A percentile compares a stretch with the other conserved stretches of the same genome.
phyloP scores from a whole-genome alignment of 2,329 filamentous ascomycete species.

The Thelonectria olida region DNA sequence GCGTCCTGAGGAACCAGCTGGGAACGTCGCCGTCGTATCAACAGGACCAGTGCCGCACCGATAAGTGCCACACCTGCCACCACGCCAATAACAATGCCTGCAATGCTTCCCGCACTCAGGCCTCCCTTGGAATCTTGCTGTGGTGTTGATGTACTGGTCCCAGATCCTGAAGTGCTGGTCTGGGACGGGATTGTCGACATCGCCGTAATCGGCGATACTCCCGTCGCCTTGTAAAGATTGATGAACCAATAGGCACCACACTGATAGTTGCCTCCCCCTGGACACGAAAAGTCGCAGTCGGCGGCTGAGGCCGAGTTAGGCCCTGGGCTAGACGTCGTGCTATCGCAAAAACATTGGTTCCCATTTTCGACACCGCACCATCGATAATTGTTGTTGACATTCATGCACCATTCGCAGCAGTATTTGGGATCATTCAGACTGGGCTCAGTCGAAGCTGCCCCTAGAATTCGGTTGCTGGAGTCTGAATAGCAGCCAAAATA shows the following conservation, averaged over 20 bases:
- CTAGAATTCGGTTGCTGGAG: neutral
- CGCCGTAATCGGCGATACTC: neutral
- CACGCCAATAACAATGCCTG: neutral
- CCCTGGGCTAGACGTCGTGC: neutral
- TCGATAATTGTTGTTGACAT: neutral
- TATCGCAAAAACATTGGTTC: neutral
- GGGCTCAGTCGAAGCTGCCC: neutral
- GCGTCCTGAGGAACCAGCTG: neutral
- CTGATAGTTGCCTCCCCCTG: neutral
- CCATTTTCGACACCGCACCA: constrained; percentile 3
- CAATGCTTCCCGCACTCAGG: neutral
- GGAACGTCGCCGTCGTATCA: neutral
- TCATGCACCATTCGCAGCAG: constrained; percentile 8
- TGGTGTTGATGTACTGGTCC: neutral
- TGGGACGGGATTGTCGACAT: neutral
- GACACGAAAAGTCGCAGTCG: neutral
- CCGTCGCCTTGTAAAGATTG: constrained; percentile 2
- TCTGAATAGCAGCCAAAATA: neutral
- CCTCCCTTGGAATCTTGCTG: neutral
- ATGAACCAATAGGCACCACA: constrained; percentile 2
- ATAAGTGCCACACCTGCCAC: neutral
- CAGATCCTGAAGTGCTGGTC: no score
- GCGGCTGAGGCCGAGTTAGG: neutral
- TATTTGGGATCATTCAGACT: neutral
- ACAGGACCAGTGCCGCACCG: neutral